Evolutionary conservation across 768 basidiomycete genomes (phyloP).

Genomic region (Lactarius akahatsu): DNA sequence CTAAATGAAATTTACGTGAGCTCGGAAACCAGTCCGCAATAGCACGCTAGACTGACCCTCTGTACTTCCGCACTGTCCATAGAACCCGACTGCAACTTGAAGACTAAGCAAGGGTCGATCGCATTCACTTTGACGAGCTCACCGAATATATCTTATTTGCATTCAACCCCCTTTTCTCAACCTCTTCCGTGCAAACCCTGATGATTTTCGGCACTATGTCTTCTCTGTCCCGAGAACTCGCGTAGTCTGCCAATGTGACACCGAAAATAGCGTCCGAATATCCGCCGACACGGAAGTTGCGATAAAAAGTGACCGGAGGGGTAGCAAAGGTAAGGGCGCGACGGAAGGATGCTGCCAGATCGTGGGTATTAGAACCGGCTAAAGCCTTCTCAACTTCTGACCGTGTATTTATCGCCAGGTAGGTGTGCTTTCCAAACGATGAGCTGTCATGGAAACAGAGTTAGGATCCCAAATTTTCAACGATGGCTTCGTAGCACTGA

Average conservation of each 20-base stretch:
- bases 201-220: constrained; percentile 79
- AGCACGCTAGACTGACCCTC: constrained; percentile 47
- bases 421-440: constrained; percentile 71
- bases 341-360: constrained; percentile 54
- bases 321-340: constrained; percentile 62
- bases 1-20: constrained; percentile 40
- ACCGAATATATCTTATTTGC: constrained; percentile 82
- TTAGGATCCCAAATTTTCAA: constrained; percentile 1
- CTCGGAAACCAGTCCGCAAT: not conserved
- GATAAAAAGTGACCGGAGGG: constrained; percentile 71
- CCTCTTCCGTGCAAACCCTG: constrained; percentile 74
- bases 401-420: constrained; percentile 66
- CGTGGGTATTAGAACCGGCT: constrained; percentile 64
- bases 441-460: constrained; percentile 50
- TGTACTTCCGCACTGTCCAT: constrained; percentile 84
- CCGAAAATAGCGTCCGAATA: constrained; percentile 90
- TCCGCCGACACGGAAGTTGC: constrained; percentile 76
- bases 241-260: constrained; percentile 84
- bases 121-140: constrained; percentile 29
- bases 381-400: constrained; percentile 63
- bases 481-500: constrained; percentile 37
- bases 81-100: constrained; percentile 49
- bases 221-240: constrained; percentile 72
- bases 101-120: constrained; percentile 13
- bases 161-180: constrained; percentile 77